Base-by-base conservation (phyloP, 2,329 filamentous ascomycete genomes). In the Stachybotrys chartarum region DNA sequence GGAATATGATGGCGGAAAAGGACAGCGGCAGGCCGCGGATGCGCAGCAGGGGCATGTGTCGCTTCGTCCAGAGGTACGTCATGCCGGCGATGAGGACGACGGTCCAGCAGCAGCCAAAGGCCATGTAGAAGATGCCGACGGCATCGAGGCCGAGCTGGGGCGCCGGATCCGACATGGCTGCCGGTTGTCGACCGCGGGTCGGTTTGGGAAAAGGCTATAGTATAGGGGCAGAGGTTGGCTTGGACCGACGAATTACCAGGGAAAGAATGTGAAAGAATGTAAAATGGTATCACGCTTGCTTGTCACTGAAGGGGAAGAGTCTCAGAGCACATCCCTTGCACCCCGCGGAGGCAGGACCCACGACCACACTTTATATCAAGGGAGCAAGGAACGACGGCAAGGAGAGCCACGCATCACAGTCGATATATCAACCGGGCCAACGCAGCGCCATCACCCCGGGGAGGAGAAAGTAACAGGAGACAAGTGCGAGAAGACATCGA, bases 11-110 rank as follows among this genome's bases (percentile, higher is more conserved):
- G 51, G 74, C 70, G 7, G 65, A 59, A 35, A 76, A 69, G 3
- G 74, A 75, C 7, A 77, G 57, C 3, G 64, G 58, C 16, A 79
- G 57, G 47, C 73, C 72, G 7, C 74, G 70, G 17, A 76, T 68
- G 17, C 71, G 64, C 16, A 76, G 60, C 39, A 73, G 66, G 4
- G 72, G 70, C 47, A 66, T 67, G 54, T 67, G 56, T 12, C 73
- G 72, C 48, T 69, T 68, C 35, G 50, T 46, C 57, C 68, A 66
- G 55, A 75, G 70, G 56, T 70, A 76, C 17, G 56, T 59, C 70
- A 75, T 75, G 58, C 72, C 72, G 55, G 56, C 17, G 16, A 44
- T 12, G 16, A 52, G 50, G n/a, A 44, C n/a, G 31, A 30, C 35
- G 16, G 50, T 52, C 50, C 50, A 52, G 14, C 8, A 11, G 35